phyloP scores from a whole-genome alignment of 1,284 basidiomycete species.

The Microbotryum silenes-acaulis region DNA sequence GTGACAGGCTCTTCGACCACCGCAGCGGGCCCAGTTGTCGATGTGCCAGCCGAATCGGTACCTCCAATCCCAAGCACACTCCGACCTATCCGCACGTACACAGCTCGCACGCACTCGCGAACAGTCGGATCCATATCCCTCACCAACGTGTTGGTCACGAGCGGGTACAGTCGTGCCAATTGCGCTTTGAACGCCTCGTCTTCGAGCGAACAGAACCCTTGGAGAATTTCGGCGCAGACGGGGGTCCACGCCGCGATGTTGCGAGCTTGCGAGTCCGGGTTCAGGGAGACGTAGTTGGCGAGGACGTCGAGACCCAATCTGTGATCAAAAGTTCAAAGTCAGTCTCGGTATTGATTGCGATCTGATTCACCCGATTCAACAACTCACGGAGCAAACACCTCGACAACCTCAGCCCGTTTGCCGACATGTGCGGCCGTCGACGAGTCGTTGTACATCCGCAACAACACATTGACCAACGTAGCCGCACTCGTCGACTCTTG shows the following conservation, averaged over 20 bases:
- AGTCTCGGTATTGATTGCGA: not conserved
- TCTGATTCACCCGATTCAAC: conserved; percentile 7
- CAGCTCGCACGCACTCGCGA: conserved; percentile 63
- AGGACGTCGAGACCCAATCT: conserved; percentile 87
- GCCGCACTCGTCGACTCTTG: conserved; percentile 96
- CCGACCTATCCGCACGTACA: conserved; percentile 50
- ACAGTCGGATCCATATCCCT: conserved; percentile 74
- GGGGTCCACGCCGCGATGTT: conserved; percentile 98
- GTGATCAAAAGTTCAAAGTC: not conserved
- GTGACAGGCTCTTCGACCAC: too few relatives aligned
- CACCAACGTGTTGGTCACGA: conserved; percentile 69
- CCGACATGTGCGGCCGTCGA: conserved; percentile 68
- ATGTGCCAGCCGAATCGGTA: not conserved
- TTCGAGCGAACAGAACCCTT: conserved; percentile 82
- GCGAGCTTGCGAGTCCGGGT: conserved; percentile 83
- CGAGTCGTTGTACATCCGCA: conserved; percentile 91
- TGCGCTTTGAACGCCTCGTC: conserved; percentile 78
- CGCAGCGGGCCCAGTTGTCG: too few relatives aligned
- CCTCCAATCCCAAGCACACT: conserved; percentile 16
- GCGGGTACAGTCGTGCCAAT: conserved; percentile 75
- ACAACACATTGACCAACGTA: conserved; percentile 82
- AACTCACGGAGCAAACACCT: conserved; percentile 80
- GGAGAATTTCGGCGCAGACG: conserved; percentile 85
- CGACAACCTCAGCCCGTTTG: conserved; percentile 71
- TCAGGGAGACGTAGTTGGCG: conserved; percentile 82